phyloP scores from a whole-genome alignment of 2,329 filamentous ascomycete genomes.

The Elsinoe fawcettii region DNA sequence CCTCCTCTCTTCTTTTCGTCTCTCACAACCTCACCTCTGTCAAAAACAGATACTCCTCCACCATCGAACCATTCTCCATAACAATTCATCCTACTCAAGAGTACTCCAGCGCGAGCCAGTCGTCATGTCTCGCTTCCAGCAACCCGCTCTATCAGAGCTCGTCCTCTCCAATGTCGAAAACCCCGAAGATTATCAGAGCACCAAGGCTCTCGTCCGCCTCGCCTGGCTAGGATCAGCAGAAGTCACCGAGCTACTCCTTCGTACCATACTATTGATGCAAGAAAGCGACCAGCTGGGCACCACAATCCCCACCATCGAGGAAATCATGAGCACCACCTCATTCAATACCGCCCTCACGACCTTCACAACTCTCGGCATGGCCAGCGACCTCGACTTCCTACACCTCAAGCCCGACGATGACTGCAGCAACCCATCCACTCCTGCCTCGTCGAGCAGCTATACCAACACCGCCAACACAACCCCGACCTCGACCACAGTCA shows the following conservation, averaged over 20 bases:
- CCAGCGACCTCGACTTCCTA: background rate
- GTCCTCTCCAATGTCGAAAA: background rate
- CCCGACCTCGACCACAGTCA: background rate
- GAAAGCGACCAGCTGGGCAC: background rate
- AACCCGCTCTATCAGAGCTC: background rate
- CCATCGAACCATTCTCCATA: background rate
- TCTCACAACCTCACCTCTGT: no score
- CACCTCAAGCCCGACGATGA: background rate
- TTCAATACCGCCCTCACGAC: background rate
- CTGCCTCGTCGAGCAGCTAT: background rate
- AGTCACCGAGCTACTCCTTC: constrained; percentile 5
- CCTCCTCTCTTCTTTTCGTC: background rate
- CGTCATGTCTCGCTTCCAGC: background rate
- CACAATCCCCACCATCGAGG: background rate
- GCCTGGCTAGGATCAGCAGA: background rate
- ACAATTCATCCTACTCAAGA: background rate
- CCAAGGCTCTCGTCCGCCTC: background rate
- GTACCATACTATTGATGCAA: constrained; percentile 7
- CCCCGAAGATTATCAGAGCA: background rate
- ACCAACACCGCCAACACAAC: background rate
- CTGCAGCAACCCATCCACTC: background rate
- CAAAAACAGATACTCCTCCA: background rate
- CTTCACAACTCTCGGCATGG: no score
- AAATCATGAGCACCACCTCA: background rate
- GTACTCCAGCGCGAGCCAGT: no score